Conservation (phyloP, 2,329 filamentous ascomycete species). For the Penicillium concentricum region DNA sequence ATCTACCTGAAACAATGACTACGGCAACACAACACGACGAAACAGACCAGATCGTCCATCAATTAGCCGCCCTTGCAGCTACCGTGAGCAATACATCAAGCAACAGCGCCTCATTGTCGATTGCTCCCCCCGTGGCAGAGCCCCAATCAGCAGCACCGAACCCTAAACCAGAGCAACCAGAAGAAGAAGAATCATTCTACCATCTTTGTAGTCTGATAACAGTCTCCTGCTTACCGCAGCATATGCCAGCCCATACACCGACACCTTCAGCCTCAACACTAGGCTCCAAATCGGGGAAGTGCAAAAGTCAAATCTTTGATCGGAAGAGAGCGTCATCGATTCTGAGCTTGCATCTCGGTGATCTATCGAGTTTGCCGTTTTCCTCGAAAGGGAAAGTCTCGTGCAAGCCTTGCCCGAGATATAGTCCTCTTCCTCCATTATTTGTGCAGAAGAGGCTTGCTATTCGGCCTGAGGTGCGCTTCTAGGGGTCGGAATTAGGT, state of each 20-base stretch:
- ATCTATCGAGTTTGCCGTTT: conserved; percentile 13
- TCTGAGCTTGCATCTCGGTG: conserved; percentile 17
- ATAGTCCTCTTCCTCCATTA: conserved; percentile 20
- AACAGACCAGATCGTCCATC: conserved; percentile 13
- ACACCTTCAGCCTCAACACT: background rate
- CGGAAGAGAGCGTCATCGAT: conserved; percentile 20
- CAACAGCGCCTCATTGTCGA: background rate
- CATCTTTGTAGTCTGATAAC: conserved; percentile 24
- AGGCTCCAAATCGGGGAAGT: background rate
- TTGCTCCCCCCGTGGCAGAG: background rate
- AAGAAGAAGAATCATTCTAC: conserved; percentile 19
- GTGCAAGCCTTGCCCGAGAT: conserved; percentile 15
- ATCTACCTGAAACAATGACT: background rate
- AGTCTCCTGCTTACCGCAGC: conserved; percentile 10
- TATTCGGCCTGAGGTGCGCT: conserved; percentile 20
- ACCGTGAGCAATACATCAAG: conserved; percentile 7
- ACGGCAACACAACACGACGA: background rate
- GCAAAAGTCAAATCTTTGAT: conserved; percentile 3
- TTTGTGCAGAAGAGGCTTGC: conserved; percentile 11
- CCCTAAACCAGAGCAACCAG: background rate
- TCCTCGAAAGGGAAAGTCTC: conserved; percentile 3
- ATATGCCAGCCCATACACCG: background rate
- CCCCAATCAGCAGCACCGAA: no score
- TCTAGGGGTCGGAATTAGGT: conserved; percentile 7
- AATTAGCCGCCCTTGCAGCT: conserved; percentile 13